phyloP scores from a whole-genome alignment of 345 rosid species.

The Citrus medica region DNA sequence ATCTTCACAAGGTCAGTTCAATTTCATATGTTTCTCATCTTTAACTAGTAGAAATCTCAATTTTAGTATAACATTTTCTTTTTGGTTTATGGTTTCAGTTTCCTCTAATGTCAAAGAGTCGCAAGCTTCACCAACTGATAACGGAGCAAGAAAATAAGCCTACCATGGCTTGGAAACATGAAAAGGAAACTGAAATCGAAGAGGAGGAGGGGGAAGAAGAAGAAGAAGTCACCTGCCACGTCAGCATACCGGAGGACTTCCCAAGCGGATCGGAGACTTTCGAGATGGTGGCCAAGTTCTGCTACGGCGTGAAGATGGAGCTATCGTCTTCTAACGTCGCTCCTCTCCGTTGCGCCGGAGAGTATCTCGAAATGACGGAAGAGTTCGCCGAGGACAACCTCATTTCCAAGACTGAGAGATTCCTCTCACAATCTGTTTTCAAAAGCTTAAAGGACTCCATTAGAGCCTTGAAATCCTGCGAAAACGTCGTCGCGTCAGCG shows the following conservation, averaged over 20 bases:
- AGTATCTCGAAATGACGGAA: constrained; percentile 85
- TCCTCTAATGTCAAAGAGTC: constrained; percentile 89
- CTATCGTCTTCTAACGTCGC: constrained; percentile 58
- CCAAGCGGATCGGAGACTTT: constrained; percentile 92
- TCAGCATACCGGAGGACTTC: constrained; percentile 51
- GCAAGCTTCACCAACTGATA: constrained; percentile 69
- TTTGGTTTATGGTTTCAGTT: constrained; percentile 44
- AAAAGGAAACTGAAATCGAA: constrained; percentile 13
- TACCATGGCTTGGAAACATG: not conserved
- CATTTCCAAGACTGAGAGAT: constrained; percentile 63
- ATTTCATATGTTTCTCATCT: not conserved
- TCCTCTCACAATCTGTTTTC: constrained; percentile 62
- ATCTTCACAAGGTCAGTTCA: constrained; percentile 77
- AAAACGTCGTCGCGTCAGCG: constrained; percentile 45
- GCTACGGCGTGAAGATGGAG: constrained; percentile 88
- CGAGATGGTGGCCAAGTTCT: constrained; percentile 88
- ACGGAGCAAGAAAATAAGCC: constrained; percentile 61
- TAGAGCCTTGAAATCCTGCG: constrained; percentile 79
- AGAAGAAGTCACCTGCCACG: constrained; percentile 43
- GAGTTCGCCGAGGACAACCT: constrained; percentile 78
- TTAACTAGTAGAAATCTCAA: not conserved
- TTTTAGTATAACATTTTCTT: not conserved
- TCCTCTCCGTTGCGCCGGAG: constrained; percentile 89
- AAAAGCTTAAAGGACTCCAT: constrained; percentile 68
- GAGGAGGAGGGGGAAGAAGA: constrained; percentile 28